phyloP scores from a whole-genome alignment of 306 rosid genomes.

The Hippophae tibetana region DNA sequence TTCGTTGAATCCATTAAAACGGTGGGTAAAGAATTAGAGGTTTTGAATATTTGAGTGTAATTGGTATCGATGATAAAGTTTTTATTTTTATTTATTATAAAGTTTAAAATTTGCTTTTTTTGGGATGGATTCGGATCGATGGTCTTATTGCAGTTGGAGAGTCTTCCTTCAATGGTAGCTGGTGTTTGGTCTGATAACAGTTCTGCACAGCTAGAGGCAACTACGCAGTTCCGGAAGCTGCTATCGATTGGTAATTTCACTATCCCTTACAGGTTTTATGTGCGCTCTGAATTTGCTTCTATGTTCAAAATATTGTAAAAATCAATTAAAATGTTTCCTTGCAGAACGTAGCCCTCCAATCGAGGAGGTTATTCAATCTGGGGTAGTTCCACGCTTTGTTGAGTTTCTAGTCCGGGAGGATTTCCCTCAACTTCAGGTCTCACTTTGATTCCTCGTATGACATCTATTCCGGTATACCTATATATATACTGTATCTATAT shows the following conservation, averaged over 20 bases:
- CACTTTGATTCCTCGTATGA: not conserved
- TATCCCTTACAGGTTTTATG: not conserved
- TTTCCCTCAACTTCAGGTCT: constrained; percentile 85
- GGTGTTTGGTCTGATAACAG: constrained; percentile 66
- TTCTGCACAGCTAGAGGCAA: constrained; percentile 64
- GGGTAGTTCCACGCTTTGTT: constrained; percentile 83
- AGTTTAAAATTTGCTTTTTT: not conserved
- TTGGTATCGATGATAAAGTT: constrained; percentile 7
- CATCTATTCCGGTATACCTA: not conserved
- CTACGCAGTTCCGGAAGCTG: constrained; percentile 77
- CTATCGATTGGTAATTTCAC: constrained; percentile 59
- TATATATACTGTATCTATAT: not conserved
- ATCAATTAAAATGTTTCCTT: not conserved
- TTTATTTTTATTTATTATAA: not conserved
- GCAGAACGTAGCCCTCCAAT: constrained; percentile 86
- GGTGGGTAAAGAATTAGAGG: not conserved
- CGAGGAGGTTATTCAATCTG: constrained; percentile 87
- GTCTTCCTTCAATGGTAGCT: constrained; percentile 77
- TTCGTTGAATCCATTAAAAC: too few species aligned
- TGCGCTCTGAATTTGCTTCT: not conserved
- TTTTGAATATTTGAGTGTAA: constrained; percentile 2
- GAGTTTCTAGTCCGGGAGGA: constrained; percentile 79
- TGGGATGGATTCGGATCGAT: not conserved
- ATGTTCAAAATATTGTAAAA: not conserved
- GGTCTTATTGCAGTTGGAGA: constrained; percentile 57